Conservation (phyloP, 768 basidiomycete species). For the Hypsizygus marmoreus region DNA sequence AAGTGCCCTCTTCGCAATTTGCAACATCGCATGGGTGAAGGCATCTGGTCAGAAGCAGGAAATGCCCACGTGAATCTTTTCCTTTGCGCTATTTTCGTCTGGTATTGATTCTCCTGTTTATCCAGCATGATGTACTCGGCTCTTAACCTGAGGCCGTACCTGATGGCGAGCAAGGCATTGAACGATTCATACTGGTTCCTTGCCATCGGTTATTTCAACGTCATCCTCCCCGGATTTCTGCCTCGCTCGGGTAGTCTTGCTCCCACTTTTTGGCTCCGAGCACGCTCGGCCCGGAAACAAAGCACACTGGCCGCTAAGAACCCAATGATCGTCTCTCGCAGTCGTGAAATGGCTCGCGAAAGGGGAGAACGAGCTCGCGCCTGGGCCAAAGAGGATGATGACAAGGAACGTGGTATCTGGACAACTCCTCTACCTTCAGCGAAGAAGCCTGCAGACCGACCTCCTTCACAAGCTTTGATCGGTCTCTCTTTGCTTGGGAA, state of each 20-base stretch:
- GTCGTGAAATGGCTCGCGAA: constrained; percentile 64
- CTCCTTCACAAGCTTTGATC: constrained; percentile 65
- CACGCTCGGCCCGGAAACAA: constrained; percentile 66
- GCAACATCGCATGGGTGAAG: constrained; percentile 73
- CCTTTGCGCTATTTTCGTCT: background rate
- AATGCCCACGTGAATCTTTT: constrained; percentile 49
- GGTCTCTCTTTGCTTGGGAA: constrained; percentile 86
- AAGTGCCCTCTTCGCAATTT: constrained; percentile 72
- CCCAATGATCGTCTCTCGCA: constrained; percentile 61
- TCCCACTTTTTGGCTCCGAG: constrained; percentile 73
- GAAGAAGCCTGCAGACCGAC: constrained; percentile 19
- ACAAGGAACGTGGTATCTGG: constrained; percentile 48
- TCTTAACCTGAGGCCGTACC: constrained; percentile 71
- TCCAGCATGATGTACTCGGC: constrained; percentile 84
- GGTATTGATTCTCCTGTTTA: background rate
- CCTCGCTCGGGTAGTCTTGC: constrained; percentile 44
- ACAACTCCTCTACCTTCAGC: constrained; percentile 26
- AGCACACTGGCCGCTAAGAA: constrained; percentile 66
- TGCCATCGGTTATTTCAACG: constrained; percentile 81
- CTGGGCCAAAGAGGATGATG: constrained; percentile 80
- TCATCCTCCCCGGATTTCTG: constrained; percentile 75
- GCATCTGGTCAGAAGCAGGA: constrained; percentile 44
- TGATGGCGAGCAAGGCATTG: constrained; percentile 41
- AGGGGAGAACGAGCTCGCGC: constrained; percentile 58
- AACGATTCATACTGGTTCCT: constrained; percentile 79